These are phyloP conservation scores for Phytophthora macrochlamydospora DNA, from an alignment of 352 stramenopile species.

Conservation along the genomic window DNA sequence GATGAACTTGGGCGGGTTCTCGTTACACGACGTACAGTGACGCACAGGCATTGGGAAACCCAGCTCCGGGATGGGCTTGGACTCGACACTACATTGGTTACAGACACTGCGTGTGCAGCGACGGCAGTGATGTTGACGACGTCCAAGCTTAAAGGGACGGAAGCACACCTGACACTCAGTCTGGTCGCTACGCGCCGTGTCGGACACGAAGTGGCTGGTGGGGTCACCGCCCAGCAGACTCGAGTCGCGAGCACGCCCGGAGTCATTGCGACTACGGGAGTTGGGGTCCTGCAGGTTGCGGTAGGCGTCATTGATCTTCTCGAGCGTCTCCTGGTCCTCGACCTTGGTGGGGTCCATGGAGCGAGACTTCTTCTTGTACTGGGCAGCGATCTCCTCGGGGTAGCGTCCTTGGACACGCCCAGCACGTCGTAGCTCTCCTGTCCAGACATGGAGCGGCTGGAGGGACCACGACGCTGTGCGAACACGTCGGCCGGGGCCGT, in stretches of 20 bases:
- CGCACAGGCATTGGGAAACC: conserved; percentile 79
- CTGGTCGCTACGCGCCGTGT: conserved; percentile 82
- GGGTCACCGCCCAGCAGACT: conserved; percentile 38
- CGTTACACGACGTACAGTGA: conserved; percentile 84
- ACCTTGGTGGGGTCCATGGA: conserved; percentile 66
- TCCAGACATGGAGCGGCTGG: conserved; percentile 48
- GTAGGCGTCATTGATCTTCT: conserved; percentile 84
- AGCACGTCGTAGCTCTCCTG: conserved; percentile 70
- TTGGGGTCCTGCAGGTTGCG: conserved; percentile 72
- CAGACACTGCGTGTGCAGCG: conserved; percentile 86
- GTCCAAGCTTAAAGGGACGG: conserved; percentile 84
- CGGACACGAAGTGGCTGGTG: conserved; percentile 58
- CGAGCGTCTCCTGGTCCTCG: conserved; percentile 70
- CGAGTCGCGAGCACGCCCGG: conserved; percentile 63
- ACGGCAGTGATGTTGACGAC: conserved; percentile 84
- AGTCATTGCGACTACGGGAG: conserved; percentile 61
- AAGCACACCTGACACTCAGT: conserved; percentile 91
- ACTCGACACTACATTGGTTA: conserved; percentile 83
- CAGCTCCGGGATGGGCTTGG: conserved; percentile 84
- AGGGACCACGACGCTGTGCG: conserved; percentile 69
- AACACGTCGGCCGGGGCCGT: conserved; percentile 88
- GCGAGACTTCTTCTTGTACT: conserved; percentile 77
- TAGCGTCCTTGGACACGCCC: conserved; percentile 67
- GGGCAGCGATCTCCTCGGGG: conserved; percentile 73
- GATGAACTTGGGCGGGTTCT: conserved; percentile 79